A percentile compares a stretch with the other conserved stretches of the same genome.
Conservation (phyloP, 768 basidiomycete species). For the Cyathus striatus region DNA sequence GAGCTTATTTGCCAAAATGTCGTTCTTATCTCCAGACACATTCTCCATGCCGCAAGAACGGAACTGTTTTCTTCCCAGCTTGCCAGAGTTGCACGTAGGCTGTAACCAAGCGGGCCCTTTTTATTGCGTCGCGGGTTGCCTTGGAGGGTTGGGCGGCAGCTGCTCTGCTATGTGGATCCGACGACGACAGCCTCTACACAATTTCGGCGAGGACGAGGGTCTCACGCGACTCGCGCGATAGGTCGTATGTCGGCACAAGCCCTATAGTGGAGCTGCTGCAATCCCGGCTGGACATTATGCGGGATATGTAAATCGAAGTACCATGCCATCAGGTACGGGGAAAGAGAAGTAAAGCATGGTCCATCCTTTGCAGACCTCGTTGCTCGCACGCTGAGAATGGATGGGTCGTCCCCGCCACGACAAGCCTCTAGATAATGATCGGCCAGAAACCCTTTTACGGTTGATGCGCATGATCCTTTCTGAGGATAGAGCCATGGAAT, state of each 20-base stretch:
- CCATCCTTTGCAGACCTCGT: not conserved
- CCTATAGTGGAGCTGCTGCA: not conserved
- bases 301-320: not conserved
- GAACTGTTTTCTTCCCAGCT: no score
- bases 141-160: no score
- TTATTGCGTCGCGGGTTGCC: no score
- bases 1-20: not conserved
- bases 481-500: no score
- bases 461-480: not conserved
- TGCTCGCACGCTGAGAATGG: not conserved
- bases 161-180: no score
- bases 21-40: not conserved
- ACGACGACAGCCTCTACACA: no score
- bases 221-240: no score
- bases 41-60: no score
- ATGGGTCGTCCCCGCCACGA: not conserved
- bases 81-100: no score
- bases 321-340: not conserved
- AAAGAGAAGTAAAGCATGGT: not conserved
- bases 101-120: no score
- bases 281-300: not conserved
- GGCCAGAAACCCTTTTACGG: not conserved
- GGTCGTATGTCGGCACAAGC: no score
- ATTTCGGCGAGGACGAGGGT: no score
- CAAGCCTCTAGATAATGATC: not conserved